A percentile compares a stretch with the other conserved stretches of the same genome.
phyloP scores from a whole-genome alignment of 1,284 basidiomycete species.

The Psilocybe mexicana region DNA sequence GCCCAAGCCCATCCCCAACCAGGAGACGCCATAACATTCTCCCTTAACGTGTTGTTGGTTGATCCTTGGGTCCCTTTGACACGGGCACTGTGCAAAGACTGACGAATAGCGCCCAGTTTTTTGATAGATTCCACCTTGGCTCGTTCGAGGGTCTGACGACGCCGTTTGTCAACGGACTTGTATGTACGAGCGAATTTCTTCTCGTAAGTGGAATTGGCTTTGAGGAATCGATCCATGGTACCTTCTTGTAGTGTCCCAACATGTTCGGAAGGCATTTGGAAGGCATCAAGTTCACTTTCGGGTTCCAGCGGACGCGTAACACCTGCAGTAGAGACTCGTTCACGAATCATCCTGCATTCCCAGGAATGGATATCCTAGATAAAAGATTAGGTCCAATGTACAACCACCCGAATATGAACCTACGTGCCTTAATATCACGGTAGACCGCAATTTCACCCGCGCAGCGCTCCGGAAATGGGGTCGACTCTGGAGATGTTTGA shows the following conservation, averaged over 20 bases:
- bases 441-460: conserved; percentile 74
- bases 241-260: conserved; percentile 73
- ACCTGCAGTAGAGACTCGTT: conserved; percentile 83
- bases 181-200: conserved; percentile 60
- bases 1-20: conserved; percentile 78
- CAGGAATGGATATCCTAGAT: conserved; percentile 39
- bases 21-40: conserved; percentile 46
- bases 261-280: conserved; percentile 62
- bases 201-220: conserved; percentile 56
- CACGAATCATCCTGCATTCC: conserved; percentile 71
- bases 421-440: conserved; percentile 46
- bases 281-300: conserved; percentile 61
- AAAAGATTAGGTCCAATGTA: neutral
- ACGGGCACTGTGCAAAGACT: conserved; percentile 17
- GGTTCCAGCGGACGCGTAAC: conserved; percentile 79
- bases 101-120: conserved; percentile 48
- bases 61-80: conserved; percentile 21
- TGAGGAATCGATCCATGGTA: conserved; percentile 63
- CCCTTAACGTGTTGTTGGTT: conserved; percentile 42
- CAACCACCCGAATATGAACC: neutral
- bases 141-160: conserved; percentile 57
- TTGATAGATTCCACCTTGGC: conserved; percentile 57
- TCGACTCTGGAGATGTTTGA: conserved; percentile 25
- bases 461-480: conserved; percentile 34
- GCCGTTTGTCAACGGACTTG: conserved; percentile 60